These are phyloP conservation scores for Podaxis sp. DNA, from an alignment of 768 basidiomycete genomes.

Conservation along the genomic window DNA sequence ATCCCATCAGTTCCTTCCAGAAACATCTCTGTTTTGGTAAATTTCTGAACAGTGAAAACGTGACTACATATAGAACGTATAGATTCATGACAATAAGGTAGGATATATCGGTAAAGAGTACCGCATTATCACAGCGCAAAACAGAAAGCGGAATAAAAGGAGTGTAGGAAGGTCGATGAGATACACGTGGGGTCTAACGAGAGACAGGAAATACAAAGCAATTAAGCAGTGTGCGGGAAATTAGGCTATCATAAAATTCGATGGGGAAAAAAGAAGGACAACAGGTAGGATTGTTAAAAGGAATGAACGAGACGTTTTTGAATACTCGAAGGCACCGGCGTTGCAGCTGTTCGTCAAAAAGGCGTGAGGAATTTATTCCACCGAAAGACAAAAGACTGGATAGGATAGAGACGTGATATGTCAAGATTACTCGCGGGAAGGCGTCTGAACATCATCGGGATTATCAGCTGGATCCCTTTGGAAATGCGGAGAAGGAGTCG, in stretches of 20 bases:
- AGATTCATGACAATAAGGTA: slow-evolving; percentile 10
- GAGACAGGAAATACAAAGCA: slow-evolving; percentile 9
- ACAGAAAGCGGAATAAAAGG: slow-evolving; percentile 6
- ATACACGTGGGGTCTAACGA: slow-evolving; percentile 13
- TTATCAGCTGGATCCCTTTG: slow-evolving; percentile 17
- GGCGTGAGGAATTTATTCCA: slow-evolving; percentile 15
- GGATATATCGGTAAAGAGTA: slow-evolving; percentile 8
- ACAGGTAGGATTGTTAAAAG: slow-evolving; percentile 8
- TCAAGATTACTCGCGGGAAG: slow-evolving; percentile 9
- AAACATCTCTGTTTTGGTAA: background rate
- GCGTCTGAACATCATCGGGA: slow-evolving; percentile 8
- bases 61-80: slow-evolving; percentile 14
- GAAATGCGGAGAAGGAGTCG: slow-evolving; percentile 10
- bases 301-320: slow-evolving; percentile 14
- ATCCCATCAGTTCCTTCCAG: background rate
- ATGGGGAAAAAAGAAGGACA: slow-evolving; percentile 3
- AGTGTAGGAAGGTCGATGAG: slow-evolving; percentile 3
- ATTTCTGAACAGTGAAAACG: background rate
- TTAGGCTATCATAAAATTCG: slow-evolving; percentile 9
- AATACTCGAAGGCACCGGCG: slow-evolving; percentile 9
- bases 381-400: slow-evolving; percentile 10
- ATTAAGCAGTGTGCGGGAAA: slow-evolving; percentile 5
- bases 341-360: slow-evolving; percentile 11
- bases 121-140: slow-evolving; percentile 15
- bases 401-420: background rate